phyloP scores from a whole-genome alignment of 2,329 filamentous ascomycete species.

The Dothistroma septosporum region DNA sequence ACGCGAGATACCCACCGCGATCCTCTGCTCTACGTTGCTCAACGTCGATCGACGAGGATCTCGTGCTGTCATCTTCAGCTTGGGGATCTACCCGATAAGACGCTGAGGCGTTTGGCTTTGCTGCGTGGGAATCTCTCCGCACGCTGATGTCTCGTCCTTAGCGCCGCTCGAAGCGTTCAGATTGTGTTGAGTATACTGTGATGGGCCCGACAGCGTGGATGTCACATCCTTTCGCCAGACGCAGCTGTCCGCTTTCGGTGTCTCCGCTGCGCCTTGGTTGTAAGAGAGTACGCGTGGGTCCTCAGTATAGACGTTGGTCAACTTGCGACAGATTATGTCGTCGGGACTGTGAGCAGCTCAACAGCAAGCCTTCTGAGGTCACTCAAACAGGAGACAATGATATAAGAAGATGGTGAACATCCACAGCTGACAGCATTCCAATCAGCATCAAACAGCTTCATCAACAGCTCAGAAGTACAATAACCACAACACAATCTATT shows the following conservation, averaged over 20 bases:
- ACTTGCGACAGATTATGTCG: neutral
- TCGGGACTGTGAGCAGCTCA: neutral
- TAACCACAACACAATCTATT: neutral
- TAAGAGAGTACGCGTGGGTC: neutral
- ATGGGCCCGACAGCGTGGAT: neutral
- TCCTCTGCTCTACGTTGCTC: too few species aligned
- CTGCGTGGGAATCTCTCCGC: neutral
- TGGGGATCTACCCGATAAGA: neutral
- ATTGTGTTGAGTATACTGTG: neutral
- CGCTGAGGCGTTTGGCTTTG: neutral
- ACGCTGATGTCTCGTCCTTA: neutral
- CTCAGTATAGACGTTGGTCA: neutral
- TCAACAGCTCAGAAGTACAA: neutral
- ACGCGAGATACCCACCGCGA: too few species aligned
- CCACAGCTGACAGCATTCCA: neutral
- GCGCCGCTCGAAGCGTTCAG: neutral
- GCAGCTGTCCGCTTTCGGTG: neutral
- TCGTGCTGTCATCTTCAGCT: neutral
- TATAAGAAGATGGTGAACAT: neutral
- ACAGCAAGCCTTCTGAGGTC: neutral
- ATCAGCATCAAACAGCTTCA: neutral
- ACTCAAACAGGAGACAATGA: neutral
- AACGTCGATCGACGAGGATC: neutral
- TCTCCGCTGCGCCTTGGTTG: neutral
- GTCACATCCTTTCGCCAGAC: neutral